Evolutionary conservation across 2,329 filamentous ascomycete genomes (phyloP), one percentile per base, ranked within the genome.

Genomic region (Monosporascus sp.): DNA sequence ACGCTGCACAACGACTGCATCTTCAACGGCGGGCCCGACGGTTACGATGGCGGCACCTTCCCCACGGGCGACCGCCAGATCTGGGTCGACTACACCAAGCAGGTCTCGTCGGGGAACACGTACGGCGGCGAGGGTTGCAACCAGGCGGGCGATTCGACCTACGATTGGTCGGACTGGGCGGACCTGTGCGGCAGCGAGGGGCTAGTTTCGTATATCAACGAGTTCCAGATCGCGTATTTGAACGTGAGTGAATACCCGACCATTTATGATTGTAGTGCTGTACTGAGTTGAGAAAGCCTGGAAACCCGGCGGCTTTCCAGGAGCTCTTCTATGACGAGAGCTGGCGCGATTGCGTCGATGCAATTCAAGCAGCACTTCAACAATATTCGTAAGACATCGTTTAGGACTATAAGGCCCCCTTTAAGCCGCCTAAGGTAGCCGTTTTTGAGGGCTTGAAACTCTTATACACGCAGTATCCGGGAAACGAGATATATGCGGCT

Each of bases 1-100:
- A 73, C 68, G 1, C 59, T 69, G 7, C 18, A 72, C 67, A 18
- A 71, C 70, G 20, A 62, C 62, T 36, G 66, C 66, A 24, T 65
- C 63, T n/a, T 63, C 65, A 17, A 64, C 65, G 8, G 62, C 65
- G 24, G 73, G 67, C 60, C 55, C 2, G 36, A 36, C 7, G 57
- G 55, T 8, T n/a, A 44, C 37, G 57, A 57, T 38, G 52, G 57
- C 31, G 57, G 57, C 25, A 59, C 54, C 8, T 57, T 51, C 25
- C 57, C 57, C 7, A 20, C 20, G 7, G 52, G 53, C 9, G 57
- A 54, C 44, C 50, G 50, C n/a, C 45, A 54, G 47, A 25, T n/a
- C 1, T 59, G 57, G 57, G 31, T 48, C n/a, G 52, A 59, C 37
- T 59, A 59, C 52, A 43, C 50, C 14, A 51, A 48, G 44, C 27